Percentiles rank a stretch among this genome's conserved stretches.
Conservation (phyloP, 768 basidiomycete genomes). For the Xerocomus brunneocitrinus region DNA sequence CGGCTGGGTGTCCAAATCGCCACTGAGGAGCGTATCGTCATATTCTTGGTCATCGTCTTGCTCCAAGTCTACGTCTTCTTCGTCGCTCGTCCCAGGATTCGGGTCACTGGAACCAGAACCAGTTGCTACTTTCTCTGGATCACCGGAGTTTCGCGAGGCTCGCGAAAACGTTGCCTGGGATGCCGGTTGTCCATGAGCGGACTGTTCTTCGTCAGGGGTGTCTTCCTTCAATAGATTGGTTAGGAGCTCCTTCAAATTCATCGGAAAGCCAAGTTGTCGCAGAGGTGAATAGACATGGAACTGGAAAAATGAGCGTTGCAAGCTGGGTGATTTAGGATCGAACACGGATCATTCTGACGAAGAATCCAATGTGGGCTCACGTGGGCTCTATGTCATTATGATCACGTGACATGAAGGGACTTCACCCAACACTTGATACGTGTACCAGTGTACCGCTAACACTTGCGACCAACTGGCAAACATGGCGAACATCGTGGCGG, state of each 20-base stretch:
- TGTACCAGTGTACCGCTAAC: too few species aligned
- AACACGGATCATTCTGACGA: not conserved
- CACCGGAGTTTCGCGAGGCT: not conserved
- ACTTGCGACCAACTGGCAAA: not conserved
- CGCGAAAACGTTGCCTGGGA: not conserved
- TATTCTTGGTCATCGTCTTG: slow-evolving; percentile 11
- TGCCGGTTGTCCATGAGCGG: not conserved
- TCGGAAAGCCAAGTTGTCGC: not conserved
- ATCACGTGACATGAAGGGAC: not conserved
- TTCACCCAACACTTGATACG: too few species aligned
- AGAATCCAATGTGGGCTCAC: not conserved
- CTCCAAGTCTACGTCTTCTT: slow-evolving; percentile 3
- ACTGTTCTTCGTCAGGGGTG: slow-evolving; percentile 18
- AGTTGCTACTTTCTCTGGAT: not conserved
- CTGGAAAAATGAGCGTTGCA: not conserved
- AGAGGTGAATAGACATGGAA: slow-evolving; percentile 5
- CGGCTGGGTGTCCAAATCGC: not conserved
- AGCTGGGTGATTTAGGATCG: not conserved
- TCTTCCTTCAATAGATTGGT: slow-evolving; percentile 4
- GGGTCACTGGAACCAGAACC: not conserved
- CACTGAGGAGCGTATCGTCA: not conserved
- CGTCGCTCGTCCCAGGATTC: not conserved
- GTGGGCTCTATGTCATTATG: not conserved
- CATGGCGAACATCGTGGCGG: slow-evolving; percentile 50
- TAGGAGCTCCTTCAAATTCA: slow-evolving; percentile 14